Base-by-base conservation (phyloP, 2,329 filamentous ascomycete species). In the Botrytis fabae region DNA sequence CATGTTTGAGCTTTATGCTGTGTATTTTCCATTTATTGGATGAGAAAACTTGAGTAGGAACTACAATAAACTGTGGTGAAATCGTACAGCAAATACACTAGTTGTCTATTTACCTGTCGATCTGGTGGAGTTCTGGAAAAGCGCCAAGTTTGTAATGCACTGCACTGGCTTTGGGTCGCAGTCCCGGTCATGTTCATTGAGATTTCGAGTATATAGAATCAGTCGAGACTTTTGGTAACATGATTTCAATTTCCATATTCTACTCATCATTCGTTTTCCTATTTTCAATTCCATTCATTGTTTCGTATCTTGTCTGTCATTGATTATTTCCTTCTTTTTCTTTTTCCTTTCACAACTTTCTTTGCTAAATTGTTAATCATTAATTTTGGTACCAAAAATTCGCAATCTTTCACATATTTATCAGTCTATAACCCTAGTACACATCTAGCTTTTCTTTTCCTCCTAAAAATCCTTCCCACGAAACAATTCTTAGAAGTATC, bases 231-330 rank as follows among this genome's bases (percentile, higher is more conserved):
- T 40, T 22, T 32, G 8, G 38, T 57, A 57, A 32, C 38, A 42
- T 68, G 25, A 42, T 68, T 42, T 57, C 25, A 6, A 32, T 25
- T 35, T 57, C 25, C 8, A 38, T 54, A 20, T 54, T 9, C 40
- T 68, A 57, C 65, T 57, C 35, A 57, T 68, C 40, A 32, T 57
- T 68, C 54, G 48, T 57, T 68, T 68, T 40, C 64, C 40, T 68
- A 22, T 42, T 68, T 5, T 42, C 35, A 22, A 42, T 57, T 38
- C 40, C 48, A 32, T 68, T 68, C 65, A 25, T 68, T 57, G n/a
- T 28, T 14, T 57, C 48, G 10, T 54, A 32, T 40, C 46, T 66
- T 57, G 65, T 57, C 65, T 57, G 28, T 68, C n/a, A 38, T 68
- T 68, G 65, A 68, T 44, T 10, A 44, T 68, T 42, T 68, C 48